Evolutionary conservation across 495 filamentous ascomycete genomes (phyloP).

Genomic region (Hypoxylon perforatum): DNA sequence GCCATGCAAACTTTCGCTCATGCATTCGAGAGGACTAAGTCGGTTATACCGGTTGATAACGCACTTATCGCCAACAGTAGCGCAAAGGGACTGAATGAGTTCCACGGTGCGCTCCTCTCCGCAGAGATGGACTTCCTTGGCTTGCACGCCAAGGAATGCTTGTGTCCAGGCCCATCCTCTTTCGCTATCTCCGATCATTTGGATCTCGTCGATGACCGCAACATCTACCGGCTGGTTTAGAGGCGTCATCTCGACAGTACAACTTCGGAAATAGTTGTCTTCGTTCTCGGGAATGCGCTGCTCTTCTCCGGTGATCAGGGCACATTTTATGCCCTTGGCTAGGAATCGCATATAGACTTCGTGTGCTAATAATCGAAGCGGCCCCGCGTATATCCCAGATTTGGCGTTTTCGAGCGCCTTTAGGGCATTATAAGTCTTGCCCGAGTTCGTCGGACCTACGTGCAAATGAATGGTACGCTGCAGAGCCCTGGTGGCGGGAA

Average conservation of each 20-base stretch:
- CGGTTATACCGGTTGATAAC: constrained; percentile 84
- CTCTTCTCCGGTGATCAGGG: constrained; percentile 93
- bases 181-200: constrained; percentile 86
- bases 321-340: constrained; percentile 76
- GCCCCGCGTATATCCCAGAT: constrained; percentile 89
- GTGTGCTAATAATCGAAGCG: constrained; percentile 89
- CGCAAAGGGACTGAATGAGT: constrained; percentile 82
- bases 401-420: constrained; percentile 82
- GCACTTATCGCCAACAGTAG: constrained; percentile 82
- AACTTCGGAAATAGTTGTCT: constrained; percentile 71
- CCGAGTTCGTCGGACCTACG: constrained; percentile 97
- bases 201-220: constrained; percentile 97
- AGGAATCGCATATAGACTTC: constrained; percentile 88
- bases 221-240: constrained; percentile 79
- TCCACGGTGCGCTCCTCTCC: constrained; percentile 87
- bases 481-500: constrained; percentile 77
- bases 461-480: constrained; percentile 90
- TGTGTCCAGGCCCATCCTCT: constrained; percentile 98
- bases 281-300: constrained; percentile 66
- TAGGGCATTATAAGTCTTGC: constrained; percentile 96
- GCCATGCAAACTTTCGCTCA: constrained; percentile 68
- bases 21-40: constrained; percentile 78
- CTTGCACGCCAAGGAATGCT: constrained; percentile 86
- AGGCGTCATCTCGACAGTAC: constrained; percentile 97
- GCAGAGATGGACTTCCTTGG: constrained; percentile 91